Evolutionary conservation across 371 early-diverging fungal genomes (phyloP).

Genomic region (Mortierella sp.): DNA sequence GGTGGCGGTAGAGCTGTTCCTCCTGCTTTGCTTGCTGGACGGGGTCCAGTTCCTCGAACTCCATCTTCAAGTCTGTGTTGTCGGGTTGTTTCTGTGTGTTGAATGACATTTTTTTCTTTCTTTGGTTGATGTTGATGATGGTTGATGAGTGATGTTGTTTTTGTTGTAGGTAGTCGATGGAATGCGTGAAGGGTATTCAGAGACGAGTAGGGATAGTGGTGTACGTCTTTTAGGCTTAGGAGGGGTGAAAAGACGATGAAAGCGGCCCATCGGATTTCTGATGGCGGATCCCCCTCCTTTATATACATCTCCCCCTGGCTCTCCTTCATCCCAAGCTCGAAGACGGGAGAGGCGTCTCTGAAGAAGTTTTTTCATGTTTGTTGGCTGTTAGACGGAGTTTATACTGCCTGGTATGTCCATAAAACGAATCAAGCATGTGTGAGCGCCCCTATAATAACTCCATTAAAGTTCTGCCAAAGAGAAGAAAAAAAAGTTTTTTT

Average conservation of each 20-base stretch:
- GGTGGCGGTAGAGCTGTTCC: not conserved
- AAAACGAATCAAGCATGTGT: not conserved
- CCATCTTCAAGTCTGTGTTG: constrained; percentile 15
- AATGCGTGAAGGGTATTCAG: not conserved
- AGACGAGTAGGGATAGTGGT: not conserved
- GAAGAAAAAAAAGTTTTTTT: not conserved
- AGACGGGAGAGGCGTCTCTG: not conserved
- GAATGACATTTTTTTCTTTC: constrained; percentile 27
- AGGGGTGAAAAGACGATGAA: constrained; percentile 58
- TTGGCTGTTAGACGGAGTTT: not conserved
- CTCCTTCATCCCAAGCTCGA: not conserved
- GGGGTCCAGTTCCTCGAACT: constrained; percentile 6
- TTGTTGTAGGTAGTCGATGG: not conserved
- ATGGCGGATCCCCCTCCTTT: constrained; percentile 20
- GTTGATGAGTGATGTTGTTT: not conserved
- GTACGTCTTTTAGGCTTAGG: constrained; percentile 48
- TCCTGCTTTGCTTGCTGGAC: constrained; percentile 8
- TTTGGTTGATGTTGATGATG: constrained; percentile 12
- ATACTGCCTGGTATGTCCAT: not conserved
- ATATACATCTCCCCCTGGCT: constrained; percentile 21
- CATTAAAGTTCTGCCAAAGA: not conserved
- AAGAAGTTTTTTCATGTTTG: not conserved
- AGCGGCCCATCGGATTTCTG: constrained; percentile 48
- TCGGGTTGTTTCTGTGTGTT: constrained; percentile 5
- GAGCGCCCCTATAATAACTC: not conserved